These are phyloP conservation scores for Stentor coeruleus DNA, from an alignment of 73 alveolate genomes.

Conservation along the genomic window DNA sequence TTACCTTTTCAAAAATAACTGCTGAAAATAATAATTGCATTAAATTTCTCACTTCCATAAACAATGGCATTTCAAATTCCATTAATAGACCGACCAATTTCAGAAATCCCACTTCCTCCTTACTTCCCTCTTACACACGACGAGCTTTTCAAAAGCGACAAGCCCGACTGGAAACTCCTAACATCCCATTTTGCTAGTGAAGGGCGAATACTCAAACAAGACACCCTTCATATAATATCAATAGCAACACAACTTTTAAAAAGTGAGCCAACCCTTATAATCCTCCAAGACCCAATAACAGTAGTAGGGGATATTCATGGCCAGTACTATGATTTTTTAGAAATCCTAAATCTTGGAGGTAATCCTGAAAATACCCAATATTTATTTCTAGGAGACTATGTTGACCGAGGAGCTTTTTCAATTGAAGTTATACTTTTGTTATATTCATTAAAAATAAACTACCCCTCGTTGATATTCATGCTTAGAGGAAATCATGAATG, in stretches of 20 bases:
- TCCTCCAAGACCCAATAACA: constrained; percentile 64
- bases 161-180: constrained; percentile 64
- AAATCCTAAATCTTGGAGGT: constrained; percentile 59
- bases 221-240: neutral
- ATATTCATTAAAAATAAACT: constrained; percentile 49
- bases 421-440: constrained; percentile 54
- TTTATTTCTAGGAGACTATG: constrained; percentile 73
- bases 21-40: no score
- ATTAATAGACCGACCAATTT: no score
- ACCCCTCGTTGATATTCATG: constrained; percentile 39
- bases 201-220: constrained; percentile 46
- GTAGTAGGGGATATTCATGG: constrained; percentile 86
- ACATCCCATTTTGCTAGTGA: constrained; percentile 48
- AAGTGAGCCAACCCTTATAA: constrained; percentile 71
- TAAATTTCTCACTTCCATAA: no score
- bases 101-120: no score
- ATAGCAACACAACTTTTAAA: constrained; percentile 33
- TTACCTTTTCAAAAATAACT: no score
- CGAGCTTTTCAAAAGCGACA: no score
- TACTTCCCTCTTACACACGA: no score
- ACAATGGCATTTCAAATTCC: no score
- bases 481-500: constrained; percentile 53
- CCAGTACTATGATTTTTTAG: constrained; percentile 54
- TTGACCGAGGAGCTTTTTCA: constrained; percentile 64
- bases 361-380: constrained; percentile 48